Percentiles rank a stretch among this genome's conserved stretches.
Conservation (phyloP, 495 filamentous ascomycete genomes). For the Penicillium diatomitis region DNA sequence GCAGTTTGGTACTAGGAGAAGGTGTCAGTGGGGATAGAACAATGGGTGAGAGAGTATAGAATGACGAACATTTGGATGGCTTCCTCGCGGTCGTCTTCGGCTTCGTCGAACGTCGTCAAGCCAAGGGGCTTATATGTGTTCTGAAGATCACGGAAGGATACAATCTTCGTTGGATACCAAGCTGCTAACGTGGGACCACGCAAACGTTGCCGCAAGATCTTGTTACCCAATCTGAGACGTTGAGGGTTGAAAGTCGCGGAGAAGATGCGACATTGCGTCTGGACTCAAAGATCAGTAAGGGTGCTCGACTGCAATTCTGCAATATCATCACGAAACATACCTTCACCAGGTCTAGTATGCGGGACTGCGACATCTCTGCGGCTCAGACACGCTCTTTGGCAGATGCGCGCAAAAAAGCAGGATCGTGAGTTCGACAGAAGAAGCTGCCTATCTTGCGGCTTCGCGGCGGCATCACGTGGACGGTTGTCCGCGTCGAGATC, state of each 20-base stretch:
- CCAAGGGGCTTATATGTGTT: slow-evolving; percentile 41
- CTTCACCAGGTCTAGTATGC: slow-evolving; percentile 72
- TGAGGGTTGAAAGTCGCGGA: slow-evolving; percentile 82
- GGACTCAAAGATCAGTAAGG: neutral
- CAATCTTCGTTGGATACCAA: slow-evolving; percentile 75
- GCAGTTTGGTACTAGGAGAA: slow-evolving; percentile 49
- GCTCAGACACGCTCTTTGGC: neutral
- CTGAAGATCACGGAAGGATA: slow-evolving; percentile 59
- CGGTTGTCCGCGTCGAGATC: neutral
- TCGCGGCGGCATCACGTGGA: neutral
- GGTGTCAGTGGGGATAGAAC: neutral
- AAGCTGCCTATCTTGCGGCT: neutral
- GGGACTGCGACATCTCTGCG: slow-evolving; percentile 57
- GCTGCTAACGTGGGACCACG: slow-evolving; percentile 65
- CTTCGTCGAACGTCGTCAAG: slow-evolving; percentile 59
- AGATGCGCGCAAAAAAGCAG: neutral
- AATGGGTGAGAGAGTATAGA: neutral
- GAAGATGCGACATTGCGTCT: slow-evolving; percentile 91
- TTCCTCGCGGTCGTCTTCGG: slow-evolving; percentile 70
- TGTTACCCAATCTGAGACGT: slow-evolving; percentile 71
- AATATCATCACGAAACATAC: slow-evolving; percentile 27
- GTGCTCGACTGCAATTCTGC: neutral
- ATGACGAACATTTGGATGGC: slow-evolving; percentile 54
- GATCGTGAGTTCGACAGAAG: neutral
- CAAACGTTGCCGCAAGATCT: slow-evolving; percentile 75